Conservation (phyloP, 2,329 filamentous ascomycete species). For the Penicillium sp. region DNA sequence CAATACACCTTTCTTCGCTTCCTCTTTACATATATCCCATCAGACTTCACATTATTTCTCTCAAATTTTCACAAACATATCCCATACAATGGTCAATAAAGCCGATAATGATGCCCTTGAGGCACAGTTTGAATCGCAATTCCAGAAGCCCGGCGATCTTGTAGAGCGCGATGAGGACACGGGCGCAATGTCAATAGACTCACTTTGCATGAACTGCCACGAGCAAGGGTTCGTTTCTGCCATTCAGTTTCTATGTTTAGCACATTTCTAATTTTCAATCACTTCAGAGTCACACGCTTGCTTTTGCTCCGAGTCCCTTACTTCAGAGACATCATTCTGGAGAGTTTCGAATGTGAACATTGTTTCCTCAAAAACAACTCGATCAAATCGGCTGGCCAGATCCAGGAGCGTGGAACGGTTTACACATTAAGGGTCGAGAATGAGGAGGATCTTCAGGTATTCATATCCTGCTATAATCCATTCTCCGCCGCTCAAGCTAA, state of each 20-base stretch:
- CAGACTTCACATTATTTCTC: not conserved
- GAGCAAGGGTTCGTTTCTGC: conserved; percentile 64
- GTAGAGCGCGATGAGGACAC: conserved; percentile 41
- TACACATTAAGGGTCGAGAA: conserved; percentile 77
- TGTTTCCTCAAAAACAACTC: conserved; percentile 90
- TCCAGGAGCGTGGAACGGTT: conserved; percentile 82
- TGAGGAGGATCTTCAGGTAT: conserved; percentile 61
- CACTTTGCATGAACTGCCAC: conserved; percentile 82
- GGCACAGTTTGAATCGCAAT: conserved; percentile 28
- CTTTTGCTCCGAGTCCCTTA: conserved; percentile 91
- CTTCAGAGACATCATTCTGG: conserved; percentile 96
- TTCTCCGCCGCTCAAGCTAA: not conserved
- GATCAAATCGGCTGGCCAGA: conserved; percentile 85
- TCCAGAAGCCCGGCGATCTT: conserved; percentile 40
- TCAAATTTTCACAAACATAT: not conserved
- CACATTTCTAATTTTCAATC: not conserved
- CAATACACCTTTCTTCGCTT: not conserved
- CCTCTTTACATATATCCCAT: not conserved
- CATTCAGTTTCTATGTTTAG: not conserved
- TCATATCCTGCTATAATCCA: not conserved
- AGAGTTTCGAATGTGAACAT: conserved; percentile 91
- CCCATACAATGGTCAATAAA: conserved; percentile 29
- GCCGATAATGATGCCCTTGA: conserved; percentile 23
- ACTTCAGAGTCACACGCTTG: conserved; percentile 66
- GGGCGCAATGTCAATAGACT: conserved; percentile 57